Percentiles rank a stretch among this genome's conserved stretches.
Conservation (phyloP, 2,329 filamentous ascomycete species). For the Microdochium paspali region DNA sequence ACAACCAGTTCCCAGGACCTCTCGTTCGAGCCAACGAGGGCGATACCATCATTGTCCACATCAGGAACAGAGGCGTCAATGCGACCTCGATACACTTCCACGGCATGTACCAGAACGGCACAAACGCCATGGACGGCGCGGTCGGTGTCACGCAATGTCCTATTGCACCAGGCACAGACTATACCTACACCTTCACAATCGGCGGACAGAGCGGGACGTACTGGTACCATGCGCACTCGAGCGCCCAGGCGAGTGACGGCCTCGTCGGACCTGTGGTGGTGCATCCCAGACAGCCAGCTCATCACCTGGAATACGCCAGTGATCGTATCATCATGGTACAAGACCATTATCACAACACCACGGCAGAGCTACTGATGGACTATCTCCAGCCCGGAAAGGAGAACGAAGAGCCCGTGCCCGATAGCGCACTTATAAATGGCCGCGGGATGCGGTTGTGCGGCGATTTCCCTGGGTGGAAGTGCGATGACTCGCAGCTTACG, state of each 20-base stretch:
- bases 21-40: slow-evolving; percentile 65
- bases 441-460: slow-evolving; percentile 30
- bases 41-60: slow-evolving; percentile 60
- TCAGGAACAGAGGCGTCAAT: slow-evolving; percentile 59
- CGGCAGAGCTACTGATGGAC: slow-evolving; percentile 24
- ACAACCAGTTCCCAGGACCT: slow-evolving; percentile 66
- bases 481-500: slow-evolving; percentile 27
- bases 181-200: slow-evolving; percentile 62
- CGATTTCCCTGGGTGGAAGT: slow-evolving; percentile 26
- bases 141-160: slow-evolving; percentile 58
- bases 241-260: slow-evolving; percentile 56
- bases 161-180: slow-evolving; percentile 51
- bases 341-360: slow-evolving; percentile 58
- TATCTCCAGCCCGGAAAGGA: slow-evolving; percentile 30
- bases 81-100: slow-evolving; percentile 67
- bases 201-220: slow-evolving; percentile 30
- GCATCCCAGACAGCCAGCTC: slow-evolving; percentile 19
- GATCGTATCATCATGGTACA: slow-evolving; percentile 57
- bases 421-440: slow-evolving; percentile 36
- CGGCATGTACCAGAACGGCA: slow-evolving; percentile 68
- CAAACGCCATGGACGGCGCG: slow-evolving; percentile 66
- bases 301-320: slow-evolving; percentile 26
- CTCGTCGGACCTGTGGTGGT: slow-evolving; percentile 57
- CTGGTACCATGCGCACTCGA: slow-evolving; percentile 40
- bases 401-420: slow-evolving; percentile 26